phyloP scores from a whole-genome alignment of 202 grass and related monocot genomes.

The Carex arenaria region DNA sequence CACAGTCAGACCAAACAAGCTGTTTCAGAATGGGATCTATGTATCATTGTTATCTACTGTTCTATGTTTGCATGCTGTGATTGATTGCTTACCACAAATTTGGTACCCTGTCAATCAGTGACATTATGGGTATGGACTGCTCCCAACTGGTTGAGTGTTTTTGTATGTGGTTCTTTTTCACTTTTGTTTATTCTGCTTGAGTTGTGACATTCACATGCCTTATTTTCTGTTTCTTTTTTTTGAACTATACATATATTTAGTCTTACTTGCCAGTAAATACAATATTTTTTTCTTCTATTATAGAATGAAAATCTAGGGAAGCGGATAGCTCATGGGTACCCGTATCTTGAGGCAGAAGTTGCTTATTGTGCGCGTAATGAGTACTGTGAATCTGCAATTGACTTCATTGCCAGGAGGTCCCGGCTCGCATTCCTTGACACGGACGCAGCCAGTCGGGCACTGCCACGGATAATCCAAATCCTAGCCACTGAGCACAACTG shows the following conservation, averaged over 20 bases:
- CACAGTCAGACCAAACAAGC: not conserved
- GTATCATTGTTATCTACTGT: not conserved
- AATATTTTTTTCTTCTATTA: constrained; percentile 5
- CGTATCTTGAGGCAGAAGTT: constrained; percentile 92
- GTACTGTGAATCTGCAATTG: constrained; percentile 79
- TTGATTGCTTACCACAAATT: not conserved
- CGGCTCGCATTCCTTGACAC: constrained; percentile 90
- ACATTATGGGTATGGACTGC: not conserved
- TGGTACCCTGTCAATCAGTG: not conserved
- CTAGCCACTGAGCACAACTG: constrained; percentile 77
- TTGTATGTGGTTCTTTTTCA: not conserved
- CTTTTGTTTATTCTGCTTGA: not conserved
- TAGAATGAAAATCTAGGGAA: constrained; percentile 88
- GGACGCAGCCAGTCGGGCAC: constrained; percentile 58
- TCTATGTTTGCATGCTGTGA: not conserved
- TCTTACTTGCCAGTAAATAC: not conserved
- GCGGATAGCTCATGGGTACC: constrained; percentile 79
- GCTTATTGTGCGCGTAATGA: constrained; percentile 89
- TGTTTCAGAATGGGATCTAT: not conserved
- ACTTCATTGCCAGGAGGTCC: constrained; percentile 83
- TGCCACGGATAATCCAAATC: constrained; percentile 72
- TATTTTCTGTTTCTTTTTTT: constrained; percentile 14
- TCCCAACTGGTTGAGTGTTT: not conserved
- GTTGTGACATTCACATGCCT: not conserved
- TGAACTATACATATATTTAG: not conserved